Evolutionary conservation across 345 rosid species (phyloP).

Genomic region (Pistacia integerrima): DNA sequence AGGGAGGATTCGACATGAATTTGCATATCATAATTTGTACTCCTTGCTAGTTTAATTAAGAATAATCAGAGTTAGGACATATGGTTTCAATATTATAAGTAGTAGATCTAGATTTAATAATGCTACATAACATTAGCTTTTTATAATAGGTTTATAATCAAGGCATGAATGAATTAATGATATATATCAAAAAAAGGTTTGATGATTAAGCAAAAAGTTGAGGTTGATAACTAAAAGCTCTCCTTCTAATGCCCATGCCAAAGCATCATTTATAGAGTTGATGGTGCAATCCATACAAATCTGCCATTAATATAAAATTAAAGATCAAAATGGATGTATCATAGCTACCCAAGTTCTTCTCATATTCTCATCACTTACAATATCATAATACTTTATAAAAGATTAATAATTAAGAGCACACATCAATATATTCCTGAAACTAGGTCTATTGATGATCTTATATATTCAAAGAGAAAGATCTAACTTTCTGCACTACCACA

Average conservation of each 20-base stretch:
- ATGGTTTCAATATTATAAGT: not conserved
- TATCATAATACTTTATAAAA: not conserved
- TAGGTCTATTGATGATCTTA: not conserved
- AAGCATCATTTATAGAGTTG: conserved; percentile 2
- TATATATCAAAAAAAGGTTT: too few species aligned
- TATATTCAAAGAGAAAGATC: not conserved
- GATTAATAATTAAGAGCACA: conserved; percentile 4
- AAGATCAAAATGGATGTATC: conserved; percentile 9
- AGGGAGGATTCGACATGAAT: conserved; percentile 13
- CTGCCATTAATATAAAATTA: not conserved
- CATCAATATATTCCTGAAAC: not conserved
- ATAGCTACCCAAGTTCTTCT: conserved; percentile 4
- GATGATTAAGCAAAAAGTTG: not conserved
- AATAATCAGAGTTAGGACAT: not conserved
- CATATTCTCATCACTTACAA: not conserved
- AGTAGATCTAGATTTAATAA: not conserved
- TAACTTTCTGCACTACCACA: not conserved
- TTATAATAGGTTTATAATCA: not conserved
- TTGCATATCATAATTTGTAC: not conserved
- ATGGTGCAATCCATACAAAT: conserved; percentile 14
- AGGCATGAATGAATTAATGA: not conserved
- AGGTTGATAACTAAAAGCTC: not conserved
- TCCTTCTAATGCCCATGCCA: conserved; percentile 9
- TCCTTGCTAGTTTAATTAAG: not conserved
- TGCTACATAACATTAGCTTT: not conserved